Percentiles rank a stretch among this genome's conserved stretches.
phyloP scores from a whole-genome alignment of 2,329 filamentous ascomycete species.

The Paecilomyces dactylethromorphus region DNA sequence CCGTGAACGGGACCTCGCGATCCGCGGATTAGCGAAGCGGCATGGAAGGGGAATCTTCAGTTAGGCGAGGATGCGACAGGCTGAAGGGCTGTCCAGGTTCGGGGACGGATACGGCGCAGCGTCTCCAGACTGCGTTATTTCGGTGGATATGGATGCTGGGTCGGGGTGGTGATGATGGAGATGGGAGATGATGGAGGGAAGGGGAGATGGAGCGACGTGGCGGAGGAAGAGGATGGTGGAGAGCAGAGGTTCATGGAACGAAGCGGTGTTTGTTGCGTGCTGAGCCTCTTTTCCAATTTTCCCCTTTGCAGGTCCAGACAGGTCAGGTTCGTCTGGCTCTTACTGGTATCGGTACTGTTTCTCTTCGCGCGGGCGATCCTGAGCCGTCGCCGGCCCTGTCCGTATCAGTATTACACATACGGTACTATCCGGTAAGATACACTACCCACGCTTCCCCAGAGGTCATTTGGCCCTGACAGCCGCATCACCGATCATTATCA shows the following conservation, averaged over 20 bases:
- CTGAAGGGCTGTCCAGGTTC: conserved; percentile 11
- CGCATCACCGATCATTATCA: neutral
- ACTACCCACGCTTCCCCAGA: neutral
- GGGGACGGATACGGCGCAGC: conserved; percentile 6
- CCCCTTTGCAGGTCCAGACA: conserved; percentile 2
- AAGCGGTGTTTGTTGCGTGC: conserved; percentile 2
- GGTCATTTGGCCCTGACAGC: neutral
- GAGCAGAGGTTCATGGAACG: neutral
- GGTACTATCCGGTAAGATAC: neutral
- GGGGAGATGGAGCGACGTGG: conserved; percentile 3
- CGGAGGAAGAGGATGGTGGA: conserved; percentile 1
- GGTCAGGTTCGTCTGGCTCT: conserved; percentile 1
- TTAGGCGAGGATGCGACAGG: conserved; percentile 1
- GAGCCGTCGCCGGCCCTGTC: neutral
- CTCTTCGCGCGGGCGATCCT: neutral
- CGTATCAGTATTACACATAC: neutral
- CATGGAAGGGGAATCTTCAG: neutral
- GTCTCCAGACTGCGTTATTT: neutral
- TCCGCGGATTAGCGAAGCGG: neutral
- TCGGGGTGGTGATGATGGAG: conserved; percentile 8
- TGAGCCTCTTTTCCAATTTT: conserved; percentile 7
- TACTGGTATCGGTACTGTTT: neutral
- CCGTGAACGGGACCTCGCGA: neutral
- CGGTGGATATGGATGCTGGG: conserved; percentile 3
- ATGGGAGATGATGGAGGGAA: conserved; percentile 6